Evolutionary conservation across 345 rosid genomes (phyloP).

Genomic region (Euphorbia lathyris): DNA sequence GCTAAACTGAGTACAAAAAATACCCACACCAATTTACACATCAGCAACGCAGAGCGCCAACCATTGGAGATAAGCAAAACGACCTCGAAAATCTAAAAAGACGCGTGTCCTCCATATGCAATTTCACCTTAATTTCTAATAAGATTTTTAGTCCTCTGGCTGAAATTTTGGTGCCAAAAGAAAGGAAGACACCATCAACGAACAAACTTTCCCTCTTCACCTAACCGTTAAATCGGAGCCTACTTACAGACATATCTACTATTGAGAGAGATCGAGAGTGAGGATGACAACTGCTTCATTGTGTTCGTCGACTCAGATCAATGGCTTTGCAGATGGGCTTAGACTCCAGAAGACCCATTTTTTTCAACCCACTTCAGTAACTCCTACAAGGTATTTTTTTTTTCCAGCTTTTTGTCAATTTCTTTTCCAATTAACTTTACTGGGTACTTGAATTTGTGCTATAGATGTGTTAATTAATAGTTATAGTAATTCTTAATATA

Average conservation of each 20-base stretch:
- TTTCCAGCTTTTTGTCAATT: not conserved
- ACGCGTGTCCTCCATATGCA: constrained; percentile 35
- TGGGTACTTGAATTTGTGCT: not conserved
- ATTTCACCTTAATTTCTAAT: constrained; percentile 8
- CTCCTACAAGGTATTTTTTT: constrained; percentile 40
- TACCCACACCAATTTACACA: constrained; percentile 7
- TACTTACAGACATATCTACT: not conserved
- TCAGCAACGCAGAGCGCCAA: constrained; percentile 34
- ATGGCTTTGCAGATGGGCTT: constrained; percentile 49
- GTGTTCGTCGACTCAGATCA: constrained; percentile 57
- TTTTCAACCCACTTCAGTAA: constrained; percentile 36
- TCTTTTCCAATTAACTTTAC: constrained; percentile 4
- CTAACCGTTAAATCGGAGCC: constrained; percentile 18
- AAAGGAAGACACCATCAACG: not conserved
- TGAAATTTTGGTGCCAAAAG: constrained; percentile 20
- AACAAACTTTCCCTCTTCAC: constrained; percentile 15
- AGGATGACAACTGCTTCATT: constrained; percentile 53
- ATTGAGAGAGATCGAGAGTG: not conserved
- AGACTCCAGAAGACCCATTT: constrained; percentile 35
- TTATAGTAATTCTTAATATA: not conserved
- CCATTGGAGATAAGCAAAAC: constrained; percentile 49
- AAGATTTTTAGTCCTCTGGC: constrained; percentile 13
- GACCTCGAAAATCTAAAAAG: constrained; percentile 17
- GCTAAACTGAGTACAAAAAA: no score
- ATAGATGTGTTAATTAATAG: not conserved